These are phyloP conservation scores for Chrysochromulina parva DNA, from an alignment of 78 protist genomes.

Conservation along the genomic window DNA sequence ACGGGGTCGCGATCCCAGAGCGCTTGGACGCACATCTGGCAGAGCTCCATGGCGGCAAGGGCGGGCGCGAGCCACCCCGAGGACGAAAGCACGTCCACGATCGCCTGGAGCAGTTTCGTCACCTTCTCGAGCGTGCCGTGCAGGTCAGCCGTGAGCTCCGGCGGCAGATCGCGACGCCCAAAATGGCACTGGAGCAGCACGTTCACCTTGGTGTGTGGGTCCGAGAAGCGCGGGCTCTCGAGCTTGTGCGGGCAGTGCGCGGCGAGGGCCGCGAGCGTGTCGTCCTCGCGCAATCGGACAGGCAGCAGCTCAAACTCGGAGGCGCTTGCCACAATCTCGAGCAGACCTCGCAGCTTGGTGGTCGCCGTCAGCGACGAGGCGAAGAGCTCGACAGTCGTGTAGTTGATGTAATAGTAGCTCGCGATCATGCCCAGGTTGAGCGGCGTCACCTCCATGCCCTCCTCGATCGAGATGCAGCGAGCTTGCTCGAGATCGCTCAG, in stretches of 20 bases:
- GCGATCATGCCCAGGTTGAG: constrained; percentile 94
- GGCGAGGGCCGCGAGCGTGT: constrained; percentile 66
- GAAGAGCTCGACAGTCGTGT: constrained; percentile 88
- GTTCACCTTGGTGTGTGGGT: constrained; percentile 81
- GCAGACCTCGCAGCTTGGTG: constrained; percentile 74
- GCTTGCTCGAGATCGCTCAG: constrained; percentile 74
- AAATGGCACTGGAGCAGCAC: constrained; percentile 82
- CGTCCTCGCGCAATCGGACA: constrained; percentile 89
- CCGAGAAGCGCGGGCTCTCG: constrained; percentile 52
- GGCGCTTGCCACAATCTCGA: constrained; percentile 82
- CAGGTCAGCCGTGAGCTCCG: constrained; percentile 28
- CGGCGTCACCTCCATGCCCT: constrained; percentile 76
- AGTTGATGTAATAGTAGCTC: constrained; percentile 90
- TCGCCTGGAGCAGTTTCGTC: constrained; percentile 72
- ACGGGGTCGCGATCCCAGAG: constrained; percentile 54
- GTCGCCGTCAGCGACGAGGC: constrained; percentile 64
- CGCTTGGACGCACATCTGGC: constrained; percentile 92
- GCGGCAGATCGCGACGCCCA: constrained; percentile 47
- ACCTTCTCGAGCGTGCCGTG: constrained; percentile 6
- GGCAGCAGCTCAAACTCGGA: constrained; percentile 85
- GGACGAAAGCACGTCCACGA: constrained; percentile 87
- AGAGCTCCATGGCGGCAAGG: constrained; percentile 92
- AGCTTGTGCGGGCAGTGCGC: constrained; percentile 72
- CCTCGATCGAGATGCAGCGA: constrained; percentile 44
- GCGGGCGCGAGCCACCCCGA: constrained; percentile 87